Percentiles rank a stretch among this genome's conserved stretches.
phyloP scores from a whole-genome alignment of 2,329 filamentous ascomycete species.

The Fusarium sp. region DNA sequence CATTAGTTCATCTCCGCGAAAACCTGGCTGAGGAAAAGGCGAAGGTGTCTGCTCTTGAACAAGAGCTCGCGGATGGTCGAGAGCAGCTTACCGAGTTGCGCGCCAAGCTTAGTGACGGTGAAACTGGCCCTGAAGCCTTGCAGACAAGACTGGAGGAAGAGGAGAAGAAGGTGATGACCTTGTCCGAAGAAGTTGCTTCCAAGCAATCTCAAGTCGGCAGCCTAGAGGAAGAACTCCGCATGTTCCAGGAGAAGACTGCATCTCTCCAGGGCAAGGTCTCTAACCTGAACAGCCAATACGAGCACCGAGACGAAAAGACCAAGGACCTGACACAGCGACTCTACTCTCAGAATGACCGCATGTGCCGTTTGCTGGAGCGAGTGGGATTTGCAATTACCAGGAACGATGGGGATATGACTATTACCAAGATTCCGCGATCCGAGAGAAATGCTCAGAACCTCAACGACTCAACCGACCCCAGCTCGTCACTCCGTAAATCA shows the following conservation, averaged over 20 bases:
- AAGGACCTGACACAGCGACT: conserved; percentile 89
- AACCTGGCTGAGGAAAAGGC: conserved; percentile 68
- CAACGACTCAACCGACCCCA: conserved; percentile 71
- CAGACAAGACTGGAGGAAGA: conserved; percentile 82
- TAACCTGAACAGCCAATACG: conserved; percentile 70
- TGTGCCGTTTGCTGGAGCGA: conserved; percentile 87
- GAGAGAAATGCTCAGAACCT: conserved; percentile 71
- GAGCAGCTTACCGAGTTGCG: conserved; percentile 78
- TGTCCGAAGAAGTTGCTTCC: conserved; percentile 80
- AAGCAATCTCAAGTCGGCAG: conserved; percentile 82
- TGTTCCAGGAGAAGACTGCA: conserved; percentile 76
- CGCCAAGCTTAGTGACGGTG: conserved; percentile 82
- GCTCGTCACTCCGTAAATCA: conserved; percentile 68
- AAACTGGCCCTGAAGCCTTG: conserved; percentile 85
- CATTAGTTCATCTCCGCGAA: conserved; percentile 68
- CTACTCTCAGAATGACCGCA: conserved; percentile 85
- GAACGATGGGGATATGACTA: conserved; percentile 79
- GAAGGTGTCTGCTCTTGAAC: conserved; percentile 68
- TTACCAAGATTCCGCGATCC: conserved; percentile 78
- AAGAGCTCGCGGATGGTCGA: conserved; percentile 74
- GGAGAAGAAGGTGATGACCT: conserved; percentile 76
- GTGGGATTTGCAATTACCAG: conserved; percentile 87
- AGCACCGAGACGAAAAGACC: conserved; percentile 79
- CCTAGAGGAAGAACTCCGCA: conserved; percentile 81
- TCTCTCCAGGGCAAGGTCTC: conserved; percentile 67